Base-by-base conservation (phyloP, 75 land plant genomes). In the Picea glauca region DNA sequence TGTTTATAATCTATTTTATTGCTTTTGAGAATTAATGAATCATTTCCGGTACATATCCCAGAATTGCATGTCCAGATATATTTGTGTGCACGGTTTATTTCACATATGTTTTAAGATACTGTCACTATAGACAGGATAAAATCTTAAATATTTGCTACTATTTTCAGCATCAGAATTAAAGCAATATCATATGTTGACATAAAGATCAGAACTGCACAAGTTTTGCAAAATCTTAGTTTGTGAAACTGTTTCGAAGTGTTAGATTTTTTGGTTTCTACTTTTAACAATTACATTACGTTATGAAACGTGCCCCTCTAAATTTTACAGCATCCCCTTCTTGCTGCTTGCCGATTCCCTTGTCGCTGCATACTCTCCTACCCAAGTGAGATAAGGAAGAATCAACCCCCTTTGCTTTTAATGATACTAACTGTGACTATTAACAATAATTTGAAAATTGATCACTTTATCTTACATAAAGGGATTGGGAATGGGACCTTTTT, bases 401-500 rank as follows among this genome's bases (percentile, higher is more conserved):
- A 50, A 9, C 56, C 12, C 56, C 12, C 56, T 50, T 9, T 50
- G 12, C 12, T 50, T 50, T 50, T 50, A 50, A 50, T 50, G 11
- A 26, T 30, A 26, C 65, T 21, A 5, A 23, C 0, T 23, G 23
- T 23, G 3, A 31, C 32, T 2, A 13, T 13, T 63, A 23, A 63
- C 3, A 13, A 63, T 23, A 63, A 9, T 31, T 12, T 30, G 32
- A 31, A 43, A 38, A 70, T 32, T 40, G 23, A 70, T 46, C n/a
- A 40, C 33, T 35, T 1, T 20, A 5, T 18, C 43, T n/a, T 70
- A 8, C 4, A 79, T 21, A 72, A 72, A 40, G 32, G 58, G 7
- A 11, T 21, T 57, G n/a, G 20, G 62, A 58, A 60, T 60, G 72
- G 78, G 75, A 95, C 99, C 99, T 98, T 93, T 98, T 20, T 85